Percentiles rank a stretch among this genome's conserved stretches.
phyloP scores from a whole-genome alignment of 2,329 filamentous ascomycete species.

The Neofusicoccum laricinum region DNA sequence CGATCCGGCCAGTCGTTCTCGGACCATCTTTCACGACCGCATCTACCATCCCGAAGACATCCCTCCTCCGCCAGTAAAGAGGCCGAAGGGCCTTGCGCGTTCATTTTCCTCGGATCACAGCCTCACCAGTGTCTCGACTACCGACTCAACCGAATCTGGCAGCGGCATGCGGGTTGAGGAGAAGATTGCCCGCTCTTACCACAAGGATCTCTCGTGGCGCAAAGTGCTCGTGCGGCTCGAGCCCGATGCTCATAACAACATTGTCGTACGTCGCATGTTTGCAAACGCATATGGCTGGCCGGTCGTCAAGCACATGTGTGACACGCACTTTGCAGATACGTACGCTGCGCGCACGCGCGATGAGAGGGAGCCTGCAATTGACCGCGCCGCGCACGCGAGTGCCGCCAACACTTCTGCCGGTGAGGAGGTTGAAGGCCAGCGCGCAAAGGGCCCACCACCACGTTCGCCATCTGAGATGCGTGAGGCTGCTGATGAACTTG shows the following conservation, averaged over 20 bases:
- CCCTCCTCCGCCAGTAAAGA: slow-evolving; percentile 66
- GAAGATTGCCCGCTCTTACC: slow-evolving; percentile 95
- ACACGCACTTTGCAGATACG: slow-evolving; percentile 86
- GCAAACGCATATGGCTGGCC: slow-evolving; percentile 98
- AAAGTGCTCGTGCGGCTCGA: slow-evolving; percentile 95
- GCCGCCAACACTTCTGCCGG: slow-evolving; percentile 61
- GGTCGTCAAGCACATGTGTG: slow-evolving; percentile 89
- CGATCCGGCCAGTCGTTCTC: slow-evolving; percentile 74
- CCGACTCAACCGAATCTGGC: slow-evolving; percentile 8
- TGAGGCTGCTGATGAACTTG: slow-evolving; percentile 45
- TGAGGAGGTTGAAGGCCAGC: slow-evolving; percentile 57
- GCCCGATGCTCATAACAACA: slow-evolving; percentile 97
- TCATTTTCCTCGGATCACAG: slow-evolving; percentile 40
- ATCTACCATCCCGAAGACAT: slow-evolving; percentile 94
- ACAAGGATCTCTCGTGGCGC: slow-evolving; percentile 86
- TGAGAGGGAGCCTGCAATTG: slow-evolving; percentile 62
- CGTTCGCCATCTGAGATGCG: slow-evolving; percentile 48
- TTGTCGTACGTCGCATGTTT: slow-evolving; percentile 94
- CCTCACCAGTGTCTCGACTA: slow-evolving; percentile 12
- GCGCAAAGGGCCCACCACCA: slow-evolving; percentile 34
- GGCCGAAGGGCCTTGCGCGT: slow-evolving; percentile 27
- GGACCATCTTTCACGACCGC: slow-evolving; percentile 95
- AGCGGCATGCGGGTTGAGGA: slow-evolving; percentile 88
- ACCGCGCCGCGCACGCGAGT: slow-evolving; percentile 63
- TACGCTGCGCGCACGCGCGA: slow-evolving; percentile 64